Base-by-base conservation (phyloP, 1,284 basidiomycete species). In the Cryptococcus depauperatus region DNA sequence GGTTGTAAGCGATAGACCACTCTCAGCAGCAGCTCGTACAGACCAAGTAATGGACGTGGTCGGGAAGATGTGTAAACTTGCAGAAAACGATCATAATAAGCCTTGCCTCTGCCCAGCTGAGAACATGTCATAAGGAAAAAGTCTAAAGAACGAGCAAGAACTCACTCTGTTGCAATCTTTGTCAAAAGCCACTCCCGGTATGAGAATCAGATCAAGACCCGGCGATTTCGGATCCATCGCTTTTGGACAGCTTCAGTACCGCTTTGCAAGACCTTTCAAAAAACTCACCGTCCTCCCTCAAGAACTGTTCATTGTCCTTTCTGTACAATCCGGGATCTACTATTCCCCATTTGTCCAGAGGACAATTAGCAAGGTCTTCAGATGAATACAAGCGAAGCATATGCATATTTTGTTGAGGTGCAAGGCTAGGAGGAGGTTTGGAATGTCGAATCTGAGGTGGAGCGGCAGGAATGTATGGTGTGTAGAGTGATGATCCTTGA, bases 81-180 rank as follows among this genome's bases (percentile, higher is more conserved):
- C 6, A 71, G 52, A 48, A 66, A 70, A 3, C 59, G 55, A 43
- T 71, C 69, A 46, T 70, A 71, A 44, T 56, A 70, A 3, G 64
- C 69, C 45, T 71, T 71, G 4, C 69, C 69, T 18, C 69, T 52
- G n/a, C 69, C 69, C 2, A 71, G 57, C 69, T 71, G 41, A 5
- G 16, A 38, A 44, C 23, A 1, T 32, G 19, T 14, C 32, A 13
- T 7, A 33, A n/a, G 13, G 4, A 14, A 33, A 18, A 33, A 33
- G 32, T 7, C 18, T 5, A 37, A 37, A 13, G 19, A 25, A 18
- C 7, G 32, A 13, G 21, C 13, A 7, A 26, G 7, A 10, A 48
- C 67, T 46, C 44, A 70, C 69, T 8, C 69, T 54, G 37, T 68
- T 66, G 41, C 61, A 66, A 3, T 62, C 37, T 5, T 46, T 43